Percentiles rank a stretch among this genome's conserved stretches.
Evolutionary conservation across 371 early-diverging fungal species (phyloP).

Genomic region (Haplosporangium sp.): DNA sequence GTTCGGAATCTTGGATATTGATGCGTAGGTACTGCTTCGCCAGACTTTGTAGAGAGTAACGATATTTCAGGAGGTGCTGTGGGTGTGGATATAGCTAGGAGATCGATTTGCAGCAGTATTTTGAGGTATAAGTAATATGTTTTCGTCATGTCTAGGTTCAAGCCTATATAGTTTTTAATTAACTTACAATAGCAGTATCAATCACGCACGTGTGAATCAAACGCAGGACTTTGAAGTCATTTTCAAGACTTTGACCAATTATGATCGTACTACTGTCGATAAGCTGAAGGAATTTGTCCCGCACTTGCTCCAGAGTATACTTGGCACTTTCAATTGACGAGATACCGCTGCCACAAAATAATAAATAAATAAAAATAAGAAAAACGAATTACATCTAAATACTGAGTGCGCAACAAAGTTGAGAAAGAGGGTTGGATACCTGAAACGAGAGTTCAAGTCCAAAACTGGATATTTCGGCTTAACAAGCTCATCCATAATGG

Average conservation of each 20-base stretch:
- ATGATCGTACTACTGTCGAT: slow-evolving; percentile 32
- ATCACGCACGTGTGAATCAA: slow-evolving; percentile 34
- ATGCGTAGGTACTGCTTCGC: slow-evolving; percentile 45
- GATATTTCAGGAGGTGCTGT: slow-evolving; percentile 6
- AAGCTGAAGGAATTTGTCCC: slow-evolving; percentile 58
- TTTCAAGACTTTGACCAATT: slow-evolving; percentile 61
- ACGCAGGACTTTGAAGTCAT: slow-evolving; percentile 49
- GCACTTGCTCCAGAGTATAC: slow-evolving; percentile 55
- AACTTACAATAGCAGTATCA: slow-evolving; percentile 36
- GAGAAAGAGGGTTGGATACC: slow-evolving; percentile 14
- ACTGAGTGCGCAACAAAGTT: too few relatives aligned
- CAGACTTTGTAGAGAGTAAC: slow-evolving; percentile 39
- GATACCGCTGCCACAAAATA: slow-evolving; percentile 59
- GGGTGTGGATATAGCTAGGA: slow-evolving; percentile 40
- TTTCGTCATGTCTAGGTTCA: not conserved
- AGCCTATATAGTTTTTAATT: not conserved
- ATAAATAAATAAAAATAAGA: not conserved
- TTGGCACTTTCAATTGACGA: slow-evolving; percentile 62
- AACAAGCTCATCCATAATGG: slow-evolving; percentile 66
- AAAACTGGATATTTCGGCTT: slow-evolving; percentile 63
- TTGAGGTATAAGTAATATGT: not conserved
- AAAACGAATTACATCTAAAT: not conserved
- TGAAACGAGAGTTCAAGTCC: slow-evolving; percentile 66
- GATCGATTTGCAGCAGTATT: not conserved
- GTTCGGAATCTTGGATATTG: slow-evolving; percentile 66